These are phyloP conservation scores for Polychytrium aggregatum DNA, from an alignment of 192 early-diverging fungal species.

Conservation along the genomic window DNA sequence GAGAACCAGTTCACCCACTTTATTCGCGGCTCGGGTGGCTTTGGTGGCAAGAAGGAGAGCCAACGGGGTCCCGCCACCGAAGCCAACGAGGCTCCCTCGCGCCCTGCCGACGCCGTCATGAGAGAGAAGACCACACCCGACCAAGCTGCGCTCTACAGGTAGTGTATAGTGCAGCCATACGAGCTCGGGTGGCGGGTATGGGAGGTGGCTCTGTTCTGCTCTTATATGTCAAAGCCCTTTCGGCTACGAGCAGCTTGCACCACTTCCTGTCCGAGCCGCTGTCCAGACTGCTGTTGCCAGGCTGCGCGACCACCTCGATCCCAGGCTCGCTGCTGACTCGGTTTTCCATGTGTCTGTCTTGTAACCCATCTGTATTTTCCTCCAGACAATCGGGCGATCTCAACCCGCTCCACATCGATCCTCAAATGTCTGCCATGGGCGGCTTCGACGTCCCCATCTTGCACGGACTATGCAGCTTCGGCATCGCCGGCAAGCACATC, in stretches of 20 bases:
- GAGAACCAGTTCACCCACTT: conserved; percentile 88
- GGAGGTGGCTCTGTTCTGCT: too few relatives aligned
- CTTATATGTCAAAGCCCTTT: too few relatives aligned
- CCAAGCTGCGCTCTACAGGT: conserved; percentile 95
- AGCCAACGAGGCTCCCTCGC: conserved; percentile 63
- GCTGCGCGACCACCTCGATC: too few relatives aligned
- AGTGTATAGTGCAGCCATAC: too few relatives aligned
- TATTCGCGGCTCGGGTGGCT: conserved; percentile 84
- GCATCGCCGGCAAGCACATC: conserved; percentile 84
- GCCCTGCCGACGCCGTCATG: conserved; percentile 73
- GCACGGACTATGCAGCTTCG: conserved; percentile 91
- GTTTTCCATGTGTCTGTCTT: too few relatives aligned
- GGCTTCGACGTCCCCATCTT: conserved; percentile 96
- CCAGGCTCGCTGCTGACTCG: too few relatives aligned
- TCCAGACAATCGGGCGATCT: conserved; percentile 84
- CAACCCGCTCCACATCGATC: conserved; percentile 98
- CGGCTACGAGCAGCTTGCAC: too few relatives aligned
- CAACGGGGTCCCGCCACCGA: conserved; percentile 73
- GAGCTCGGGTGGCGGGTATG: too few relatives aligned
- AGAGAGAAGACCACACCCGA: conserved; percentile 80
- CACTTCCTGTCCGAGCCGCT: too few relatives aligned
- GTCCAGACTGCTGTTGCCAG: too few relatives aligned
- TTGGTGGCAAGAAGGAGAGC: conserved; percentile 57
- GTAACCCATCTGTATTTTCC: too few relatives aligned
- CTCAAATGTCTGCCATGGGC: conserved; percentile 81